Conservation (phyloP, 108 stramenopile genomes). For the Fragilaria crotonensis region DNA sequence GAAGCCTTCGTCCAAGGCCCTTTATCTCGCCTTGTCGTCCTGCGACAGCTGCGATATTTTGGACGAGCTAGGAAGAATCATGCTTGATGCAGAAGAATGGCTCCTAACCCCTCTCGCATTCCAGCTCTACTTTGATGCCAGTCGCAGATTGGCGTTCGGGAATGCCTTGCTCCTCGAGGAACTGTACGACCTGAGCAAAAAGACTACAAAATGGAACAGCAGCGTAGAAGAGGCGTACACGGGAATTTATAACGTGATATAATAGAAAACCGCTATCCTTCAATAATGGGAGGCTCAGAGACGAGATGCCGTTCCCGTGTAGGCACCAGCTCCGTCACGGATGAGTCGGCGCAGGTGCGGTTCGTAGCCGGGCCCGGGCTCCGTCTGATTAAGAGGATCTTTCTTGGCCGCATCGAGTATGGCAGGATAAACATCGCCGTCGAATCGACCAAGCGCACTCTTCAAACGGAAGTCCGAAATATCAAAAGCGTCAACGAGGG, state of each 20-base stretch:
- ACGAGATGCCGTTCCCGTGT: slow-evolving; percentile 39
- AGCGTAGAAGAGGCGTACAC: not conserved
- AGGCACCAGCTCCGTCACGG: slow-evolving; percentile 66
- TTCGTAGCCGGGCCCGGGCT: slow-evolving; percentile 62
- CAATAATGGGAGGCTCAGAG: too few relatives aligned
- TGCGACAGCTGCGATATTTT: not conserved
- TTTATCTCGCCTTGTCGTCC: not conserved
- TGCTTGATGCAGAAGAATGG: not conserved
- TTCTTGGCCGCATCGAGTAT: slow-evolving; percentile 70
- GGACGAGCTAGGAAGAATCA: not conserved
- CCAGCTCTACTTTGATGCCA: not conserved
- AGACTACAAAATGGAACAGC: not conserved
- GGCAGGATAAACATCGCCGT: slow-evolving; percentile 89
- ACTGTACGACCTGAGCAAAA: not conserved
- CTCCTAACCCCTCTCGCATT: not conserved
- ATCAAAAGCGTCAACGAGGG: slow-evolving; percentile 84
- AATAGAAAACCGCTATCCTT: slow-evolving; percentile 5
- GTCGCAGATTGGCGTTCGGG: not conserved
- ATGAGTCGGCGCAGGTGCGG: slow-evolving; percentile 68
- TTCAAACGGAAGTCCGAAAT: slow-evolving; percentile 85
- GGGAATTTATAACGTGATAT: not conserved
- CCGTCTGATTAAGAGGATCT: slow-evolving; percentile 71
- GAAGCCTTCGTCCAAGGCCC: not conserved
- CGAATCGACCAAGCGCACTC: slow-evolving; percentile 78
- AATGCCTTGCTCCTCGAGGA: not conserved